Evolutionary conservation across 345 rosid species (phyloP).

Genomic region (Melaleuca alternifolia): DNA sequence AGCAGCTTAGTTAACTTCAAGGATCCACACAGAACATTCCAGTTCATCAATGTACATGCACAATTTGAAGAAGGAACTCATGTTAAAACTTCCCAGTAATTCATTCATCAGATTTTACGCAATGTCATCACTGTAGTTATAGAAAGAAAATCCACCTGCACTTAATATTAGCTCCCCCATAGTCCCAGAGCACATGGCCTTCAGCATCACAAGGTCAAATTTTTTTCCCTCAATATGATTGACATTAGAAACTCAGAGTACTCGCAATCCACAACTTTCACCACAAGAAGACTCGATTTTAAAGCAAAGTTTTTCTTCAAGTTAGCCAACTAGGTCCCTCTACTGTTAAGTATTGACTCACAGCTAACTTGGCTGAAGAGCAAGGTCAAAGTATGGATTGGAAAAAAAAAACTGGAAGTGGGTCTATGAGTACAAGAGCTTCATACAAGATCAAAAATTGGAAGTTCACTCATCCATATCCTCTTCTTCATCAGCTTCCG

Average conservation of each 20-base stretch:
- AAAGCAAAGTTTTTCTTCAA: background rate
- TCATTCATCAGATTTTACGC: background rate
- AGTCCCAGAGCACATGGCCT: background rate
- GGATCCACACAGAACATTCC: background rate
- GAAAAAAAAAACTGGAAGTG: background rate
- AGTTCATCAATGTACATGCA: background rate
- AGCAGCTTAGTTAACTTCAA: background rate
- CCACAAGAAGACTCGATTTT: background rate
- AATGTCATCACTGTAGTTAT: background rate
- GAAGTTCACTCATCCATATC: slow-evolving; percentile 6
- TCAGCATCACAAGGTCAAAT: background rate
- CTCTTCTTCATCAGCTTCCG: slow-evolving; percentile 7
- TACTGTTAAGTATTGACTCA: background rate
- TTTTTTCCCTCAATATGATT: background rate
- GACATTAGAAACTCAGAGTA: background rate
- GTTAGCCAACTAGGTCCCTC: background rate
- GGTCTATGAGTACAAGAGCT: background rate
- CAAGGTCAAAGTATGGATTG: background rate
- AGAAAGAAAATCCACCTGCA: background rate
- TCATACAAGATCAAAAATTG: background rate
- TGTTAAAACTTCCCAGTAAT: background rate
- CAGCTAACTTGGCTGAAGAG: background rate
- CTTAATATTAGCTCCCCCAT: background rate
- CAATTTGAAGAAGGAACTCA: background rate
- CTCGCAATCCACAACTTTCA: background rate